These are phyloP conservation scores for Staphylotrichum tortipilum DNA, from an alignment of 495 filamentous ascomycete species.

Conservation along the genomic window DNA sequence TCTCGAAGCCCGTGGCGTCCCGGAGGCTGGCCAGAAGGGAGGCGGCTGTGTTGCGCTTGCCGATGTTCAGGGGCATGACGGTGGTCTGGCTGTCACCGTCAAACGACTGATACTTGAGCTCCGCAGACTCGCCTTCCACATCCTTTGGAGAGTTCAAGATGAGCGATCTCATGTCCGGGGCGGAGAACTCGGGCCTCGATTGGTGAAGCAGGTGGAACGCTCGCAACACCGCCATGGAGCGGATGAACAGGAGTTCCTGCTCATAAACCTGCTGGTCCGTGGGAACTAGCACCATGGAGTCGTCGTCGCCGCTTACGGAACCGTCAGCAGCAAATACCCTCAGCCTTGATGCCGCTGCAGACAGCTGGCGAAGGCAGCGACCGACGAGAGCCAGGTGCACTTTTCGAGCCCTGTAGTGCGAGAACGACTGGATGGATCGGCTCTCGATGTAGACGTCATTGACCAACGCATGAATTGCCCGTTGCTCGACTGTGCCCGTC, in stretches of 20 bases:
- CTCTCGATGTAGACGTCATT: conserved; percentile 59
- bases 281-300: conserved; percentile 42
- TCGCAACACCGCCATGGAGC: conserved; percentile 49
- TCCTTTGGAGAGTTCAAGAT: conserved; percentile 31
- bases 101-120: conserved; percentile 66
- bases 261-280: conserved; percentile 35
- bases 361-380: conserved; percentile 69
- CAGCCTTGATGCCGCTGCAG: conserved; percentile 54
- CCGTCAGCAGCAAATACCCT: conserved; percentile 38
- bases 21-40: conserved; percentile 57
- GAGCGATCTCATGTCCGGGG: conserved; percentile 39
- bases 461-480: conserved; percentile 62
- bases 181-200: conserved; percentile 38
- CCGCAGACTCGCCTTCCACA: conserved; percentile 50
- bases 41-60: conserved; percentile 58
- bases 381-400: conserved; percentile 74
- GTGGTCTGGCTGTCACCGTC: conserved; percentile 48
- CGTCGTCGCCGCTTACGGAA: conserved; percentile 37
- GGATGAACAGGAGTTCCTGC: conserved; percentile 55
- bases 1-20: conserved; percentile 61
- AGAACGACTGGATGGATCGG: conserved; percentile 33
- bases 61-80: conserved; percentile 52
- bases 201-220: conserved; percentile 42
- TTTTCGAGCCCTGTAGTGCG: conserved; percentile 35
- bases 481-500: conserved; percentile 56